Conservation (phyloP, 202 grass and related monocot genomes). For the Thinopyrum obtusiflorum region DNA sequence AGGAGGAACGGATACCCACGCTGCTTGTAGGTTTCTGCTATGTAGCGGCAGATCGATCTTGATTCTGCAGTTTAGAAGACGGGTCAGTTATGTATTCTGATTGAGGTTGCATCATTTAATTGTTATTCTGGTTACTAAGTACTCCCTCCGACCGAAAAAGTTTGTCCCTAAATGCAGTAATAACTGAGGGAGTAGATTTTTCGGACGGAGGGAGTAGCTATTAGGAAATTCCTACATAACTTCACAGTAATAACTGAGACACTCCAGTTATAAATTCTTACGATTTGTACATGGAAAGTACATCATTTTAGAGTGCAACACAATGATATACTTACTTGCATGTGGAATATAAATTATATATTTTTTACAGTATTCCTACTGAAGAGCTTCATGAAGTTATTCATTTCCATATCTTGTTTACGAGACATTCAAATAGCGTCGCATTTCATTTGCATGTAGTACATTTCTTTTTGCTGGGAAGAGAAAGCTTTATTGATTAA, state of each 20-base stretch:
- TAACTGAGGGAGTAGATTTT: too few species aligned
- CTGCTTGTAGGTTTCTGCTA: slow-evolving; percentile 60
- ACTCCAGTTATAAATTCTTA: not conserved
- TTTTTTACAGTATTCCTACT: not conserved
- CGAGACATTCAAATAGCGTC: not conserved
- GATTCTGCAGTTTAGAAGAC: slow-evolving; percentile 49
- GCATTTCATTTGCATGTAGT: too few species aligned
- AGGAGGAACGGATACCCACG: slow-evolving; percentile 75
- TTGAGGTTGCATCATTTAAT: not conserved
- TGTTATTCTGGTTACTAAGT: slow-evolving; percentile 13
- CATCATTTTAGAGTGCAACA: not conserved
- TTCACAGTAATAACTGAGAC: not conserved
- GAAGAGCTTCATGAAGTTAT: not conserved
- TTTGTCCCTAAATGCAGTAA: too few species aligned
- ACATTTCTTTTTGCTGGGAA: too few species aligned
- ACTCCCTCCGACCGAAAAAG: too few species aligned
- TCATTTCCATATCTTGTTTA: not conserved
- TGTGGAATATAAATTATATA: not conserved
- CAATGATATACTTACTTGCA: not conserved
- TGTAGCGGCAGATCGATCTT: slow-evolving; percentile 85
- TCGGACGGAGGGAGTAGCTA: too few species aligned
- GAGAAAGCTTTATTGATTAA: not conserved
- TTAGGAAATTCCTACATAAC: not conserved
- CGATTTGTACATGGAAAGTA: not conserved
- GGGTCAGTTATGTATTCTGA: slow-evolving; percentile 11